Base-by-base conservation (phyloP, 2,329 filamentous ascomycete genomes). In the Dothistroma pini region DNA sequence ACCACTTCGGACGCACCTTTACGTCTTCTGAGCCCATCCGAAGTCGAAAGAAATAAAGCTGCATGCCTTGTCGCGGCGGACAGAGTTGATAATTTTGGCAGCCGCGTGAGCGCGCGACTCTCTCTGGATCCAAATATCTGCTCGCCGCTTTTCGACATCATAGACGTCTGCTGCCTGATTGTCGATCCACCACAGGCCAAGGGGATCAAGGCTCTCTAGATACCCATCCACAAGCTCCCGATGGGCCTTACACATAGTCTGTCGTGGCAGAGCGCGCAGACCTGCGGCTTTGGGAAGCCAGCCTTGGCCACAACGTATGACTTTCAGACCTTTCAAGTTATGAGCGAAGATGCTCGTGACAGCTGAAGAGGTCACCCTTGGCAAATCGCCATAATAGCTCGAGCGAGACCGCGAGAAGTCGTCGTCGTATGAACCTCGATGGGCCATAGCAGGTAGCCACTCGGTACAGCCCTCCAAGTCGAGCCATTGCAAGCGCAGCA, bases 401-500 rank as follows among this genome's bases (percentile, higher is more conserved):
- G 1, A 11, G 12, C 29, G 44, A 16, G 22, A 47, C n/a, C 16
- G 12, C n/a, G 31, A 21, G 41, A 49, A 32, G 54, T 58, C 52
- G 9, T n/a, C 57, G 19, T 58, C 35, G 34, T 58, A 29, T 10
- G 53, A 41, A 14, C 34, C 49, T 14, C 62, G 41, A 47, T 51
- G 59, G n/a, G 67, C 65, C 32, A 87, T 70, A 0, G 84, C 83
- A 16, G 77, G 75, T 34, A 82, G 68, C 85, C 85, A 87, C 22
- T 77, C 74, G 2, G 71, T 72, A 67, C 85, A 88, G 9, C 85
- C 84, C 69, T 86, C 83, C 0, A 88, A 74, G 66, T 87, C 85
- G 1, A 88, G 77, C 83, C 84, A 87, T 66, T 81, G 79, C 2
- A 88, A 75, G 50, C 83, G 84, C 65, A 86, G 83, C 0, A 84